Base-by-base conservation (phyloP, 257 asterid species). In the Penstemon davidsonii region DNA sequence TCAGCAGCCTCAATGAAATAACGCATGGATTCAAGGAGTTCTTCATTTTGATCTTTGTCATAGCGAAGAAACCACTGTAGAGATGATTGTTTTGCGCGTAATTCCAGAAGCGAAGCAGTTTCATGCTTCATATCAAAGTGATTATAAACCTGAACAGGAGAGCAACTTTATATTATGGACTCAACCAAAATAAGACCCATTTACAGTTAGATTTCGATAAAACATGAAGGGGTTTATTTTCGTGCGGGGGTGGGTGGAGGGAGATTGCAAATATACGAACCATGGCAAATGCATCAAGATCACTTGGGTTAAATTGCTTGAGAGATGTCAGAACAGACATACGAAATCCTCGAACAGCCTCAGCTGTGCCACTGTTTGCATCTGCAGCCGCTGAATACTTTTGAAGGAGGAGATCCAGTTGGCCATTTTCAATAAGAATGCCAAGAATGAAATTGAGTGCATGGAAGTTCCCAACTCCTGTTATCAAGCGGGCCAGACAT, bases 91-190 rank as follows among this genome's bases (percentile, higher is more conserved):
- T 78, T 87, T 8, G 96, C 96, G 46, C 97, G 94, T 43, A 78
- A 71, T 69, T 90, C 97, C 80, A 93, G 66, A 80, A 90, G 96
- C 7, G 91, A 75, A 70, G 97, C 99, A 8, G 92, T 84, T 68
- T 93, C 99, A 45, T 93, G 94, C 80, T 88, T 93, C 99, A 93
- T 93, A 85, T 93, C 96, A 49, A 93, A 93, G 83, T 90, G 97
- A 75, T 80, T 84, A 75, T 93, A 93, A 63, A 93, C 96, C 99
- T 93, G 86, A 62, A 74, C 12, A 55, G 67, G 66, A 13, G 46
- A 65, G 55, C 15, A 57, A 64, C 55, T 59, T 69, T 12, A 66
- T 36, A 68, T 76, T 50, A 67, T 45, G 64, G 64, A 70, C 52
- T 38, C 19, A 47, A n/a, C 7, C n/a, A 40, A 9, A 25, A 50